Percentiles rank a stretch among this genome's conserved stretches.
Evolutionary conservation across 768 basidiomycete genomes (phyloP).

Genomic region (Flagelloscypha sp.): DNA sequence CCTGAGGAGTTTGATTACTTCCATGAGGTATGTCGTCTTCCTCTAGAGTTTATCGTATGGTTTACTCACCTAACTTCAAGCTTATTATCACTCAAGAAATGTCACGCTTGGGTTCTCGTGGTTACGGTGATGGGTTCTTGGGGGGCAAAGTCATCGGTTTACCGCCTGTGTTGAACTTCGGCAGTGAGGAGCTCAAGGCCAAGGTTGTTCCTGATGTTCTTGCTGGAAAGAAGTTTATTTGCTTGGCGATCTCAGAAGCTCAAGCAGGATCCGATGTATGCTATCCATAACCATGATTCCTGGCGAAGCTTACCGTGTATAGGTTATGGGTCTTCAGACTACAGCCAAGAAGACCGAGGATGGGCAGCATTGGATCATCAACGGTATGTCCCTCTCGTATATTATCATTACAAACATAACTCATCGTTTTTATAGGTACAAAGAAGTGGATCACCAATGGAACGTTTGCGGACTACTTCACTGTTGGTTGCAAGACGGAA

Average conservation of each 20-base stretch:
- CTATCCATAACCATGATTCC: too few species aligned
- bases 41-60: not conserved
- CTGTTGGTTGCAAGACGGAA: slow-evolving; percentile 65
- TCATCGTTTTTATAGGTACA: slow-evolving; percentile 27
- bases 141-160: slow-evolving; percentile 77
- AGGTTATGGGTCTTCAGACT: slow-evolving; percentile 65
- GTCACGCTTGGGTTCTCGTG: slow-evolving; percentile 56
- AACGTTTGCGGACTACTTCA: slow-evolving; percentile 56
- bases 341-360: slow-evolving; percentile 73
- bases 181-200: slow-evolving; percentile 41
- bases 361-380: slow-evolving; percentile 78
- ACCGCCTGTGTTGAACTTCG: slow-evolving; percentile 82
- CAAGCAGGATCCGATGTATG: slow-evolving; percentile 87
- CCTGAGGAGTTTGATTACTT: slow-evolving; percentile 90
- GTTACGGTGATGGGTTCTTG: slow-evolving; percentile 76
- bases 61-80: slow-evolving; percentile 22
- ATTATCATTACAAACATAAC: not conserved
- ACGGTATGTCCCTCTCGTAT: slow-evolving; percentile 32
- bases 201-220: slow-evolving; percentile 62
- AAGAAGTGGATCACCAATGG: slow-evolving; percentile 90
- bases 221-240: slow-evolving; percentile 75
- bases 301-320: too few species aligned
- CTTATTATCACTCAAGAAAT: slow-evolving; percentile 78
- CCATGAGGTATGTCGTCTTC: slow-evolving; percentile 47
- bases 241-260: slow-evolving; percentile 82